These are phyloP conservation scores for Globisporangium barbulae DNA, from an alignment of 352 stramenopile species.

Conservation along the genomic window DNA sequence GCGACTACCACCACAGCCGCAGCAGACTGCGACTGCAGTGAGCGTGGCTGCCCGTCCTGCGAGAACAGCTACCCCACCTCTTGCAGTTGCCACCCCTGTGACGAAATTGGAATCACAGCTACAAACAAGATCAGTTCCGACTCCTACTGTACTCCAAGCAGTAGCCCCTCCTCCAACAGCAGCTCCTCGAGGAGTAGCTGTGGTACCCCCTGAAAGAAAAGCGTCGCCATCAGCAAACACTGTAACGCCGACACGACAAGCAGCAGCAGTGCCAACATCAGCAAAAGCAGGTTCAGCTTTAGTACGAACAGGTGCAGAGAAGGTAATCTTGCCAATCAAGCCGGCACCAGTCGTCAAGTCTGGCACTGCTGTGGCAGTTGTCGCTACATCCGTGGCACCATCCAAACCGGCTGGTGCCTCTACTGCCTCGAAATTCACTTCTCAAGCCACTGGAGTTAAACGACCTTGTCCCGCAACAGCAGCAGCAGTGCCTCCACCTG, in stretches of 20 bases:
- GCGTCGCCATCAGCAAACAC: background rate
- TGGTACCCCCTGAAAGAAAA: background rate
- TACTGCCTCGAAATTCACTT: background rate
- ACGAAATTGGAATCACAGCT: background rate
- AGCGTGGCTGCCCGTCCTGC: background rate
- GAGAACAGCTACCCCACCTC: conserved; percentile 1
- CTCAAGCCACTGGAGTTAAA: background rate
- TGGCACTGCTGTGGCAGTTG: background rate
- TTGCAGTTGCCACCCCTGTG: background rate
- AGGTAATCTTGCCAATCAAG: background rate
- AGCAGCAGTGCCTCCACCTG: background rate
- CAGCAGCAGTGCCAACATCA: background rate
- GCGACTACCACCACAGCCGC: background rate
- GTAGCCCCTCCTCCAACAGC: background rate
- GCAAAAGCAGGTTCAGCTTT: background rate
- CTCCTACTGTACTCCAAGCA: background rate
- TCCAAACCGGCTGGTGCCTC: background rate
- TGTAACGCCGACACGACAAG: background rate
- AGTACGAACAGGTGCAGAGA: background rate
- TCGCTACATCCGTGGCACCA: background rate
- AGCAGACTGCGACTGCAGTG: background rate
- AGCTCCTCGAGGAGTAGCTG: background rate
- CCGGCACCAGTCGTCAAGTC: background rate
- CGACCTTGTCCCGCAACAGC: background rate
- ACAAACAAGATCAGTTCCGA: background rate